Conservation (phyloP, 1,139 yeast genomes). For the Tardiomyces digboiensis region DNA sequence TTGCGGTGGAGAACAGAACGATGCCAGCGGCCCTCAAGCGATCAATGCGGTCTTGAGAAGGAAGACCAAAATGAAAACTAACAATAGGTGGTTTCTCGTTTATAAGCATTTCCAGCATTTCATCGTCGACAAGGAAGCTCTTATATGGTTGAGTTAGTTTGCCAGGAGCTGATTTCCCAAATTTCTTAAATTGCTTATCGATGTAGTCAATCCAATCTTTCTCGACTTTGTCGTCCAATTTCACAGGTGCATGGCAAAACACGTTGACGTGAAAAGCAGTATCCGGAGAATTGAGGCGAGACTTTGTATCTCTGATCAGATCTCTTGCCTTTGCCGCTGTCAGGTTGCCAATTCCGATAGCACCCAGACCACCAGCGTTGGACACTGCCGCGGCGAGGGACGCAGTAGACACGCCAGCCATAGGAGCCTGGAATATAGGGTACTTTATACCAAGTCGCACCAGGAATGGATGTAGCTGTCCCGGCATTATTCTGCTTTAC, state of each 20-base stretch:
- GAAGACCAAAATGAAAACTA: constrained; percentile 38
- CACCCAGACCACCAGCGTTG: constrained; percentile 37
- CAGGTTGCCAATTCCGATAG: constrained; percentile 34
- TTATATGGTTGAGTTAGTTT: constrained; percentile 10
- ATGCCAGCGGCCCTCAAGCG: constrained; percentile 24
- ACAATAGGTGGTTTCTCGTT: constrained; percentile 26
- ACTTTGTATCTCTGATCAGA: constrained; percentile 9
- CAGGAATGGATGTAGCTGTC: neutral
- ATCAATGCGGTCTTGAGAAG: constrained; percentile 23
- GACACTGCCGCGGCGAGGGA: constrained; percentile 32
- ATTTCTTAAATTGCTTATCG: neutral
- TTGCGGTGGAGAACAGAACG: constrained; percentile 34
- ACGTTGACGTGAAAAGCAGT: constrained; percentile 32
- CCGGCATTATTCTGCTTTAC: too few relatives aligned
- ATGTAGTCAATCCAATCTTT: neutral
- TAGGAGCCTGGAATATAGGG: constrained; percentile 41
- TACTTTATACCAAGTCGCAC: neutral
- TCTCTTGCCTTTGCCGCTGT: constrained; percentile 17
- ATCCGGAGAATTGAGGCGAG: constrained; percentile 3
- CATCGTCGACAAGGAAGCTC: neutral
- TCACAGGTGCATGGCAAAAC: constrained; percentile 26
- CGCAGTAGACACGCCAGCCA: constrained; percentile 39
- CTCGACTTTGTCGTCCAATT: constrained; percentile 5
- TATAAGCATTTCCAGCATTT: constrained; percentile 4
- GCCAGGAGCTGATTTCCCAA: constrained; percentile 1